These are phyloP conservation scores for Emmonsiellopsis sp. DNA, from an alignment of 2,329 filamentous ascomycete genomes.

Conservation along the genomic window DNA sequence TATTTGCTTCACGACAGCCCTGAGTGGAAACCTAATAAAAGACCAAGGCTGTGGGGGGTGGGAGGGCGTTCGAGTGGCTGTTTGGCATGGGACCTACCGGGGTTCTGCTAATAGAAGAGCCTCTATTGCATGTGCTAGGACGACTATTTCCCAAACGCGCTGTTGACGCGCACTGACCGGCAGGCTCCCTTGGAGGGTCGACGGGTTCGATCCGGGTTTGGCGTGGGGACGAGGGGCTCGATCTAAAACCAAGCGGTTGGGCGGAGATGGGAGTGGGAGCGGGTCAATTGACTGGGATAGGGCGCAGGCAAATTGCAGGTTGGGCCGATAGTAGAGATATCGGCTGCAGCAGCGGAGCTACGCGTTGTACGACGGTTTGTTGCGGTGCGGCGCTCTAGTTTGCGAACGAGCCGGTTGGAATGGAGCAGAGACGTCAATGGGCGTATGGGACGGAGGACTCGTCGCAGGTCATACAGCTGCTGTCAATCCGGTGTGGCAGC, in stretches of 20 bases:
- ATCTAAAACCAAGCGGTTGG: conserved; percentile 3
- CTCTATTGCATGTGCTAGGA: neutral
- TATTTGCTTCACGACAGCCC: conserved; percentile 7
- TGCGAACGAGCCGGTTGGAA: neutral
- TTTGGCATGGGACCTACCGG: neutral
- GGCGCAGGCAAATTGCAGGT: neutral
- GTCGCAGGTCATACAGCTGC: neutral
- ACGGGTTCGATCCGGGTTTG: neutral
- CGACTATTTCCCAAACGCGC: conserved; percentile 1
- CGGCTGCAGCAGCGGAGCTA: conserved; percentile 2
- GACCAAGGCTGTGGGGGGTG: neutral
- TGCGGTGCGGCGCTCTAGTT: neutral
- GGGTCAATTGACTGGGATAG: conserved; percentile 2
- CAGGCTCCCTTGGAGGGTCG: neutral
- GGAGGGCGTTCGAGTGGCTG: neutral
- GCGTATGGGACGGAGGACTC: neutral
- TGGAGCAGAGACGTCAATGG: neutral
- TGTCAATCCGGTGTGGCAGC: neutral
- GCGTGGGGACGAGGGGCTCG: neutral
- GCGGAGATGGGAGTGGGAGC: neutral
- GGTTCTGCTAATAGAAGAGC: neutral
- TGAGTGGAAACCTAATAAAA: conserved; percentile 3
- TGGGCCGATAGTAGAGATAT: conserved; percentile 1
- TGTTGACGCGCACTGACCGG: conserved; percentile 1
- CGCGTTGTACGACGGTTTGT: conserved; percentile 1